Percentiles rank a stretch among this genome's conserved stretches.
phyloP scores from a whole-genome alignment of 352 stramenopile genomes.

The Elongisporangium senticosum region DNA sequence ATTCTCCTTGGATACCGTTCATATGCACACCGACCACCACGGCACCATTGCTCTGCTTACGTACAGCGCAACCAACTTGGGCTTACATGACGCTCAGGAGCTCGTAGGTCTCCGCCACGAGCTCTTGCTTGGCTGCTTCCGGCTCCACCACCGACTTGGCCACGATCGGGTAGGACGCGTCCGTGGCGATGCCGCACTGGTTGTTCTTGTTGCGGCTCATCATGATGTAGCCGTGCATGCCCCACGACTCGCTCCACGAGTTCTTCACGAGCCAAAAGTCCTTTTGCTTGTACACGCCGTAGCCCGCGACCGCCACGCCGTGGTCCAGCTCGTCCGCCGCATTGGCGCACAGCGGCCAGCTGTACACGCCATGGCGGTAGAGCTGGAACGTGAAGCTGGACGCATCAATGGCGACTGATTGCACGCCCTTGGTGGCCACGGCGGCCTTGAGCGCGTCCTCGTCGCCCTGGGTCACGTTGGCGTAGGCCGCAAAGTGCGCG shows the following conservation, averaged over 20 bases:
- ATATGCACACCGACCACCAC: neutral
- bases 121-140: conserved; percentile 3
- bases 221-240: conserved; percentile 86
- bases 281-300: conserved; percentile 85
- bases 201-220: conserved; percentile 82
- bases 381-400: conserved; percentile 78
- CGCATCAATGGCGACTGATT: conserved; percentile 87
- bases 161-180: conserved; percentile 69
- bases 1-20: neutral
- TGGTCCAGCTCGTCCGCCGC: conserved; percentile 85
- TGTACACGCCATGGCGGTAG: conserved; percentile 70
- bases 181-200: conserved; percentile 92
- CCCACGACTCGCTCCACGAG: conserved; percentile 88
- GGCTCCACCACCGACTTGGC: conserved; percentile 13
- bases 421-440: conserved; percentile 71
- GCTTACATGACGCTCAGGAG: conserved; percentile 12
- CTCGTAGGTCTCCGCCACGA: conserved; percentile 1
- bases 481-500: conserved; percentile 26
- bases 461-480: conserved; percentile 66
- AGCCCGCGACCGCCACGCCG: conserved; percentile 91
- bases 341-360: conserved; percentile 30
- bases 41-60: neutral
- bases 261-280: conserved; percentile 96
- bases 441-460: conserved; percentile 83
- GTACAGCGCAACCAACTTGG: too few relatives aligned